Conservation (phyloP, 352 stramenopile species). For the Phytophthora pini region DNA sequence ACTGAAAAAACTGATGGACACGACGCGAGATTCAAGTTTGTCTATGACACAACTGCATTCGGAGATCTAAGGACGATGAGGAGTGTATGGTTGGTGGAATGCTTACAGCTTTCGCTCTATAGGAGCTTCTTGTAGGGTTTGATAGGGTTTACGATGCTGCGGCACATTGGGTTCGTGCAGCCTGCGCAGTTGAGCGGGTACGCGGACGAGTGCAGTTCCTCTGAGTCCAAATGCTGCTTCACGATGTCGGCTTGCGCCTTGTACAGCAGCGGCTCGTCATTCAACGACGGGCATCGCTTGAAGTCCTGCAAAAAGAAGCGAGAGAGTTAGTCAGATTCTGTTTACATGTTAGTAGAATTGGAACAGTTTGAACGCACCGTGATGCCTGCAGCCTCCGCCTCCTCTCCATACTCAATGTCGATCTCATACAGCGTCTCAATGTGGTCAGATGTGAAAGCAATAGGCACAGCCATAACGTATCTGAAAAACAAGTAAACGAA, state of each 20-base stretch:
- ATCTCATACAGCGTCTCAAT: slow-evolving; percentile 99
- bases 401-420: slow-evolving; percentile 98
- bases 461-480: slow-evolving; percentile 97
- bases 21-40: slow-evolving; percentile 14
- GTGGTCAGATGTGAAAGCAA: slow-evolving; percentile 99
- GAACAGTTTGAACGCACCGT: slow-evolving; percentile 47
- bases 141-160: slow-evolving; percentile 86
- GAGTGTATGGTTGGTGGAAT: slow-evolving; percentile 1
- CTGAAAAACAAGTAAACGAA: slow-evolving; percentile 30
- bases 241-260: slow-evolving; percentile 98
- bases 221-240: slow-evolving; percentile 89
- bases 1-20: slow-evolving; percentile 15
- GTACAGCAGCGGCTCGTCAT: slow-evolving; percentile 95
- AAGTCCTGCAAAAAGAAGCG: slow-evolving; percentile 72
- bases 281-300: slow-evolving; percentile 95
- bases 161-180: slow-evolving; percentile 87
- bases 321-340: background rate
- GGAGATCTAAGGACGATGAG: background rate
- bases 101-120: slow-evolving; percentile 20
- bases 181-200: slow-evolving; percentile 88
- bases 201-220: slow-evolving; percentile 74
- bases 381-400: slow-evolving; percentile 95
- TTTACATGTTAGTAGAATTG: background rate
- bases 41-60: slow-evolving; percentile 24
- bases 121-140: slow-evolving; percentile 71